Conservation (phyloP, 1,139 yeast species). For the Magnusiomyces fungicola region DNA sequence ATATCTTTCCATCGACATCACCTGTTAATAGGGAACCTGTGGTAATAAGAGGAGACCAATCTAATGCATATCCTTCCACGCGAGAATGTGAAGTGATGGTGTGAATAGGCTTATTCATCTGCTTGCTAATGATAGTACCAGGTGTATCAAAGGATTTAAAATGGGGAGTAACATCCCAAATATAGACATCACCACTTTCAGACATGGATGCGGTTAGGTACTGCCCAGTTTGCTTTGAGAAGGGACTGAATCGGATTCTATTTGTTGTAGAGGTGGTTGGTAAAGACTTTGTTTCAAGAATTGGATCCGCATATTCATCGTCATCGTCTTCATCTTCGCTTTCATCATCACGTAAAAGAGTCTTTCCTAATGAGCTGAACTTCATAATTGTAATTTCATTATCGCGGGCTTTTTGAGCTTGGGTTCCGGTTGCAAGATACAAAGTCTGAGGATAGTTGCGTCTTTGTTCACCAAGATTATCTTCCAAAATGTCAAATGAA, state of each 20-base stretch:
- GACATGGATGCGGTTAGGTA: conserved; percentile 82
- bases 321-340: conserved; percentile 70
- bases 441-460: conserved; percentile 84
- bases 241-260: conserved; percentile 80
- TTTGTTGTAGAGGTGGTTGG: conserved; percentile 81
- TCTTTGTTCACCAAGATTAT: conserved; percentile 78
- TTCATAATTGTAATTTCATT: conserved; percentile 83
- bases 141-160: conserved; percentile 81
- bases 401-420: conserved; percentile 79
- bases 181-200: conserved; percentile 83
- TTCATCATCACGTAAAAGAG: conserved; percentile 71
- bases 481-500: conserved; percentile 84
- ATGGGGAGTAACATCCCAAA: conserved; percentile 77
- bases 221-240: conserved; percentile 68
- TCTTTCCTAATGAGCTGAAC: conserved; percentile 72
- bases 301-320: conserved; percentile 67
- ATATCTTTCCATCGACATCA: conserved; percentile 78
- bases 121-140: conserved; percentile 72
- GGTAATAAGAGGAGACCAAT: conserved; percentile 84
- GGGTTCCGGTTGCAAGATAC: conserved; percentile 87
- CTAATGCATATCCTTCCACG: conserved; percentile 94
- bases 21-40: conserved; percentile 85
- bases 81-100: conserved; percentile 87
- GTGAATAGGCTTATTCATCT: conserved; percentile 71
- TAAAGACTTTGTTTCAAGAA: conserved; percentile 73